A percentile compares a stretch with the other conserved stretches of the same genome.
These are phyloP conservation scores for Bauhinia variegata DNA, from an alignment of 306 rosid genomes.

Conservation along the genomic window DNA sequence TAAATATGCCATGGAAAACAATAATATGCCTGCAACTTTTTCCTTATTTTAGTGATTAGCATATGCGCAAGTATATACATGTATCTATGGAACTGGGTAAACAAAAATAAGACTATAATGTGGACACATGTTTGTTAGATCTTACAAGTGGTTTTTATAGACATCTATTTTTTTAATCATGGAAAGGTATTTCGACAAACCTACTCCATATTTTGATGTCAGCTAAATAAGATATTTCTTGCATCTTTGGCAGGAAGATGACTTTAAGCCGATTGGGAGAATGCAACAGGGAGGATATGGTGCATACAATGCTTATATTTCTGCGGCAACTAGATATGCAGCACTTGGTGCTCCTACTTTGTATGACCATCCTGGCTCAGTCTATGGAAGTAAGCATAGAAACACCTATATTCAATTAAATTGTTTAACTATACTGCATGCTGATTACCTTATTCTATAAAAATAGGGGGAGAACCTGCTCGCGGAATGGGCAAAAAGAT, in stretches of 20 bases:
- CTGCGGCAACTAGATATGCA: slow-evolving; percentile 96
- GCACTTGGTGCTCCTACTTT: slow-evolving; percentile 96
- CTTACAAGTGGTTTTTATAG: slow-evolving; percentile 10
- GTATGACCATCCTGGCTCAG: slow-evolving; percentile 84
- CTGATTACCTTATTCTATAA: slow-evolving; percentile 31
- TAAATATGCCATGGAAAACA: no score
- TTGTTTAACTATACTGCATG: slow-evolving; percentile 26
- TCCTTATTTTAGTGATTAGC: no score
- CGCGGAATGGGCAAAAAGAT: slow-evolving; percentile 79
- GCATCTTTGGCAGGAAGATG: slow-evolving; percentile 78
- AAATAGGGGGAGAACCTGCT: slow-evolving; percentile 73
- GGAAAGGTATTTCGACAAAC: slow-evolving; percentile 9
- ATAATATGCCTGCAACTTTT: no score
- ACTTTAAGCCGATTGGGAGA: slow-evolving; percentile 77
- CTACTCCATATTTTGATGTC: slow-evolving; percentile 4
- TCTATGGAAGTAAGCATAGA: slow-evolving; percentile 79
- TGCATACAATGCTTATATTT: slow-evolving; percentile 92
- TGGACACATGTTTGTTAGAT: neutral
- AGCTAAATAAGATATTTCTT: slow-evolving; percentile 16
- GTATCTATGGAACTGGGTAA: no score
- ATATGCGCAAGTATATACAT: no score
- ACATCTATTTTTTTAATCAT: neutral
- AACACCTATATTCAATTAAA: slow-evolving; percentile 8
- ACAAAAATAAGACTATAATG: neutral
- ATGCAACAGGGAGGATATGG: slow-evolving; percentile 86